Conservation (phyloP, 2,329 filamentous ascomycete species). For the Aspergillus novofumigatus region DNA sequence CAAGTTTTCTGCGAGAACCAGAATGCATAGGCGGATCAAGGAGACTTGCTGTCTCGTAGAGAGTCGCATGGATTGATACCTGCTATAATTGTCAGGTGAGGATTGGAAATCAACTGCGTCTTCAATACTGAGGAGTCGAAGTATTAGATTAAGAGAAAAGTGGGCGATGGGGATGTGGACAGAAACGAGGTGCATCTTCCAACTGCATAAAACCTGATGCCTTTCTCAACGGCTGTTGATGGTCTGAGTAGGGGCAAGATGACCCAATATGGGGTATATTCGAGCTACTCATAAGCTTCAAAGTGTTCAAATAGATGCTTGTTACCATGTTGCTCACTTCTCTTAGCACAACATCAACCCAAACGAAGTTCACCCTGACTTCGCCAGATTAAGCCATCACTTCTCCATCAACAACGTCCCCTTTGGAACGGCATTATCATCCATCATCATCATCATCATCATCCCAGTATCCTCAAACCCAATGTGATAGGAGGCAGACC, state of each 20-base stretch:
- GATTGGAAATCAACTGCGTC: background rate
- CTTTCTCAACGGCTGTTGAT: background rate
- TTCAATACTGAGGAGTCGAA: background rate
- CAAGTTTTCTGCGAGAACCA: background rate
- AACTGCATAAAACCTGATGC: background rate
- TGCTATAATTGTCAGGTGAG: background rate
- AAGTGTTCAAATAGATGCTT: background rate
- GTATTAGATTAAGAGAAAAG: background rate
- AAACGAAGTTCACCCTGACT: constrained; percentile 12
- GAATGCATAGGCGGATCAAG: background rate
- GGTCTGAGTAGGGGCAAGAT: background rate
- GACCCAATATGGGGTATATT: background rate
- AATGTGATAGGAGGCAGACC: constrained; percentile 49
- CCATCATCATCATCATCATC: constrained; percentile 44
- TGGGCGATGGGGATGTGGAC: constrained; percentile 5
- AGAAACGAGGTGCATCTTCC: background rate
- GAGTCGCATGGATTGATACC: no score
- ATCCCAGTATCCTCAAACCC: constrained; percentile 30
- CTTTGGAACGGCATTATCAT: constrained; percentile 49
- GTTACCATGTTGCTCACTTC: no score
- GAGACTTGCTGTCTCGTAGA: background rate
- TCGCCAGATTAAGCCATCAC: constrained; percentile 19
- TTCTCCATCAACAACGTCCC: constrained; percentile 54
- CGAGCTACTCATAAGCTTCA: background rate
- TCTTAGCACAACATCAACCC: background rate